Percentiles rank a stretch among this genome's conserved stretches.
Evolutionary conservation across 352 stramenopile species (phyloP).

Genomic region (Phytophthora crassamura): DNA sequence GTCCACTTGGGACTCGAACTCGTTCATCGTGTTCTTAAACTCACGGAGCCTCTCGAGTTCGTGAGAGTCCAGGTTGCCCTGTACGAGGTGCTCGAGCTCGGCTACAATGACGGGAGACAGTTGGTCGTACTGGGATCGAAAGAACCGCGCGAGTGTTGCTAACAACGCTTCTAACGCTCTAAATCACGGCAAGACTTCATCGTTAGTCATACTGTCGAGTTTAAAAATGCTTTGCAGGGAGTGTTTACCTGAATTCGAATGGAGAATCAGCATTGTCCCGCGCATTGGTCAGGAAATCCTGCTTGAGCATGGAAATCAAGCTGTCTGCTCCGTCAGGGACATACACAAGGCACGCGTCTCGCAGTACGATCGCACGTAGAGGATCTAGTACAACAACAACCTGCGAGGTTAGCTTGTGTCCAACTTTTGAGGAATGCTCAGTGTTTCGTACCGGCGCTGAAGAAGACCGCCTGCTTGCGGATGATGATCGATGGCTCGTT

Average conservation of each 20-base stretch:
- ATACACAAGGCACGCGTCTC: slow-evolving; percentile 50
- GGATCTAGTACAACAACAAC: slow-evolving; percentile 33
- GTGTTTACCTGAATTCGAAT: slow-evolving; percentile 40
- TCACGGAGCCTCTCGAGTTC: slow-evolving; percentile 49
- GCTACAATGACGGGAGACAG: slow-evolving; percentile 29
- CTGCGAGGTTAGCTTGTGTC: too few relatives aligned
- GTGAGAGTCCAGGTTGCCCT: slow-evolving; percentile 27
- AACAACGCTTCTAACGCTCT: slow-evolving; percentile 47
- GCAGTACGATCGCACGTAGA: slow-evolving; percentile 56
- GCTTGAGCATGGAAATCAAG: slow-evolving; percentile 40
- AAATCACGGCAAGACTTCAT: neutral
- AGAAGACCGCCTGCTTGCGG: slow-evolving; percentile 68
- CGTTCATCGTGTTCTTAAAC: slow-evolving; percentile 59
- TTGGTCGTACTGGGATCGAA: slow-evolving; percentile 41
- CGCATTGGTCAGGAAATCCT: slow-evolving; percentile 37
- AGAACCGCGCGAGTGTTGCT: slow-evolving; percentile 44
- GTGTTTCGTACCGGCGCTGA: slow-evolving; percentile 54
- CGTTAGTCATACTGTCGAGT: too few relatives aligned
- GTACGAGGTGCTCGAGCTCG: slow-evolving; percentile 44
- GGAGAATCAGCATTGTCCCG: slow-evolving; percentile 42
- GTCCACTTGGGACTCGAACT: slow-evolving; percentile 57
- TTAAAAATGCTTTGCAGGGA: too few relatives aligned
- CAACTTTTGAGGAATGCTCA: too few relatives aligned
- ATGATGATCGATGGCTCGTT: slow-evolving; percentile 69
- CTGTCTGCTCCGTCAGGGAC: slow-evolving; percentile 40